Percentiles rank a stretch among this genome's conserved stretches.
These are phyloP conservation scores for Apiospora hydei DNA, from an alignment of 2,329 filamentous ascomycete species.

Conservation along the genomic window DNA sequence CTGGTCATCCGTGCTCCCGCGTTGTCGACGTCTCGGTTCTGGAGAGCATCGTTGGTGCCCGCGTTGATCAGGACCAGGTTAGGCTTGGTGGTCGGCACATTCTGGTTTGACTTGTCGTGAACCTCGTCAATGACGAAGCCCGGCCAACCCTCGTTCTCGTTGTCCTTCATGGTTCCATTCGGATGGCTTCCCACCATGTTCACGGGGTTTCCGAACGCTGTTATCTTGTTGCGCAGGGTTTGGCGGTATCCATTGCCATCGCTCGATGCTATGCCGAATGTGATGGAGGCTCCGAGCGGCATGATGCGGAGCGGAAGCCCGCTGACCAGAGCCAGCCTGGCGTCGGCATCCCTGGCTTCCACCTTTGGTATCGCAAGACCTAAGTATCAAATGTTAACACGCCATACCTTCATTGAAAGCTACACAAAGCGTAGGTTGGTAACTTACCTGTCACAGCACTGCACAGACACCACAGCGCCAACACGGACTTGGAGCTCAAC, in stretches of 20 bases:
- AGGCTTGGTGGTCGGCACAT: constrained; percentile 41
- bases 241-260: constrained; percentile 48
- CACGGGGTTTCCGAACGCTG: constrained; percentile 40
- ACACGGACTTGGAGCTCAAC: constrained; percentile 17
- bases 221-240: constrained; percentile 44
- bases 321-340: constrained; percentile 29
- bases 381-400: background rate
- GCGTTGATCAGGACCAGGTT: constrained; percentile 48
- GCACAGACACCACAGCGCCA: constrained; percentile 16
- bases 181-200: constrained; percentile 48
- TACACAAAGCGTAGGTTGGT: background rate
- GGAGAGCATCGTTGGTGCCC: constrained; percentile 50
- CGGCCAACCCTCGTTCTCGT: constrained; percentile 47
- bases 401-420: background rate
- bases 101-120: constrained; percentile 38
- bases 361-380: constrained; percentile 20
- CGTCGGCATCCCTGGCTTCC: background rate
- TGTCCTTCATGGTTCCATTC: constrained; percentile 45
- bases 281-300: constrained; percentile 49
- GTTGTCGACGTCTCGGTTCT: constrained; percentile 39
- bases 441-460: constrained; percentile 10
- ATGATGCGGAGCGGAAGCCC: constrained; percentile 43
- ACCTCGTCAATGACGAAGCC: constrained; percentile 45
- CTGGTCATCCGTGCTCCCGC: constrained; percentile 38
- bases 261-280: constrained; percentile 42